A percentile compares a stretch with the other conserved stretches of the same genome.
Conservation (phyloP, 306 rosid species). For the Vigna hirtella region DNA sequence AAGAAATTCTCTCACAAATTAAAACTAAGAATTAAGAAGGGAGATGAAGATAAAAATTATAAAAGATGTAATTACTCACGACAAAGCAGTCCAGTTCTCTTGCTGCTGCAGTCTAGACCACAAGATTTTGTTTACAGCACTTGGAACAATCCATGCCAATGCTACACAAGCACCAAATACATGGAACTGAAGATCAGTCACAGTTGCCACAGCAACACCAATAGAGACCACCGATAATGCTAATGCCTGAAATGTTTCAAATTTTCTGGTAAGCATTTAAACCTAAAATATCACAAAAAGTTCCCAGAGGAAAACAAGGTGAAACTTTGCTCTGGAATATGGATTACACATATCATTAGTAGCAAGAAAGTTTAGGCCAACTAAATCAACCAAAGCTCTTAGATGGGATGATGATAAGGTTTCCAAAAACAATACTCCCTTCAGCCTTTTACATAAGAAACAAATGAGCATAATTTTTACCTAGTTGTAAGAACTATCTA, state of each 20-base stretch:
- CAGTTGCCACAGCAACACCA: slow-evolving; percentile 87
- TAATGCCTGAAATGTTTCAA: slow-evolving; percentile 64
- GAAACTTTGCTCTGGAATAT: slow-evolving; percentile 12
- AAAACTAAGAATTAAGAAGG: neutral
- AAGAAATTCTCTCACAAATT: neutral
- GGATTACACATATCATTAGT: neutral
- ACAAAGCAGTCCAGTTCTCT: slow-evolving; percentile 89
- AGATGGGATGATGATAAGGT: neutral
- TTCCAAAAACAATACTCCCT: neutral
- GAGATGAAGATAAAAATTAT: neutral
- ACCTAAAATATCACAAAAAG: neutral
- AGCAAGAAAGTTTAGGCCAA: neutral
- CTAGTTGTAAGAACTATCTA: too few species aligned
- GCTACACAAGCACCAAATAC: slow-evolving; percentile 83
- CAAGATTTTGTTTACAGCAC: slow-evolving; percentile 69
- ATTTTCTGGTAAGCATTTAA: slow-evolving; percentile 24
- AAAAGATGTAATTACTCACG: slow-evolving; percentile 54
- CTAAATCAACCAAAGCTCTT: neutral
- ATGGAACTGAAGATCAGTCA: slow-evolving; percentile 82
- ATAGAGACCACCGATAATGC: slow-evolving; percentile 73
- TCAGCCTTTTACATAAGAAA: too few species aligned
- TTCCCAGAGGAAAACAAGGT: neutral
- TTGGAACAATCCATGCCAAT: slow-evolving; percentile 84
- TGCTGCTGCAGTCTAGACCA: slow-evolving; percentile 91
- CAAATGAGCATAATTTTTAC: too few species aligned